Evolutionary conservation across 805 yeast genomes (phyloP), one percentile per base, ranked within the genome.

Genomic region (Saccharomycopsis synnaedendra): DNA sequence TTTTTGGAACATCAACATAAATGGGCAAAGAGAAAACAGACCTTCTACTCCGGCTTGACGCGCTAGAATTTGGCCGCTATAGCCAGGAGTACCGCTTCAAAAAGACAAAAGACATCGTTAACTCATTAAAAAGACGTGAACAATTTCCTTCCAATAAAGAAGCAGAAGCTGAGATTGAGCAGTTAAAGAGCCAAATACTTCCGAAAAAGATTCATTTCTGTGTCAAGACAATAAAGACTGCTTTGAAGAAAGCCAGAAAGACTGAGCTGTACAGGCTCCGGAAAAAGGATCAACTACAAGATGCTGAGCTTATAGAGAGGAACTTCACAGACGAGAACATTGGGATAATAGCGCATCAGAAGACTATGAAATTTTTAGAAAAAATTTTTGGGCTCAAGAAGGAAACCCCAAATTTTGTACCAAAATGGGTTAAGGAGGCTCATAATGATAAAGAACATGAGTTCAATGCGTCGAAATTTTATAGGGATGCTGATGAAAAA

Each of bases 141-240:
- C 64, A 66, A 47, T 57, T 71, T 7, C 76, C 76, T 7, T 45
- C 63, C 32, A 51, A 66, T 4, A 60, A 61, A 48, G 64, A 65
- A 8, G 75, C 71, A 3, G 82, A 80, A 1, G 50, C 62, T 30
- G 70, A 69, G 60, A 78, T 80, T 7, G 54, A 57, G 4, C 64
- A 67, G 1, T 60, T 77, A 43, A 74, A 77, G 54, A 39, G 54
- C 1, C 73, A 69, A 32, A 59, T 70, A 4, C 74, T 76, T 51
- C 66, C 62, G 5, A 69, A 72, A 42, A 80, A 80, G 55, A 64
- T 68, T 44, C 74, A 75, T 55, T 70, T 72, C 5, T 63, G 75
- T 0, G 46, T 64, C 9, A 65, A 62, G 40, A 72, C 71, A 49
- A 58, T 75, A 44, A 57, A 55, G 33, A 70, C 72, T 37, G 66